Base-by-base conservation (phyloP, 176 grass and related monocot species). In the Triticum dicoccoides region DNA sequence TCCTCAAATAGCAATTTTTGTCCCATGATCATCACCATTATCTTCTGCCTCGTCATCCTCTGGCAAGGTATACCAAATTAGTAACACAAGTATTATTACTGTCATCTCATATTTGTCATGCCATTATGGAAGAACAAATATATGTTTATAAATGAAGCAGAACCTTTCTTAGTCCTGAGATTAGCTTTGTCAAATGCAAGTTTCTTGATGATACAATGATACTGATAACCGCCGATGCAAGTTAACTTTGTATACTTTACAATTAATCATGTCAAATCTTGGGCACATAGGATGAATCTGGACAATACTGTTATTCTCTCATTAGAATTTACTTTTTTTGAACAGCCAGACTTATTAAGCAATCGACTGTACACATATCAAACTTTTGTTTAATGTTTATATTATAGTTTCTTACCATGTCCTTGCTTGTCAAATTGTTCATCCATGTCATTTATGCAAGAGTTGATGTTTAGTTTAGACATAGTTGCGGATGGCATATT, bases 11-110 rank as follows among this genome's bases (percentile, higher is more conserved):
- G 89, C 76, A 94, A 91, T 67, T 87, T 87, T 30, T 92, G 83
- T 69, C 88, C 97, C 10, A 76, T 99, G 82, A 56, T 96, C 87
- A 83, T 99, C 64, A 99, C 97, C 27, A 73, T 94, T 84, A 62
- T 99, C 77, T 99, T 99, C 84, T 99, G 97, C 86, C 61, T 97
- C 58, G 92, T 99, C 61, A 96, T 99, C 71, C 82, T 99, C 23
- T 99, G 94, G 97, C 97, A 99, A 92, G 97, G 97, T 98, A 94
- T 88, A 86, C 83, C 24, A 65, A 64, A 76, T 62, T 91, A 81
- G 61, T 64, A 14, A 58, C 14, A 70, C 10, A 87, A 69, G 6
- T 33, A 78, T 24, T 27, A 66, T 45, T 21, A 10, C 13, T 65
- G 67, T 15, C 62, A 56, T 66, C 27, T 56, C n/a, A 37, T 65